Percentiles rank a stretch among this genome's conserved stretches.
These are phyloP conservation scores for Mortierella sp. DNA, from an alignment of 371 early-diverging fungal species.

Conservation along the genomic window DNA sequence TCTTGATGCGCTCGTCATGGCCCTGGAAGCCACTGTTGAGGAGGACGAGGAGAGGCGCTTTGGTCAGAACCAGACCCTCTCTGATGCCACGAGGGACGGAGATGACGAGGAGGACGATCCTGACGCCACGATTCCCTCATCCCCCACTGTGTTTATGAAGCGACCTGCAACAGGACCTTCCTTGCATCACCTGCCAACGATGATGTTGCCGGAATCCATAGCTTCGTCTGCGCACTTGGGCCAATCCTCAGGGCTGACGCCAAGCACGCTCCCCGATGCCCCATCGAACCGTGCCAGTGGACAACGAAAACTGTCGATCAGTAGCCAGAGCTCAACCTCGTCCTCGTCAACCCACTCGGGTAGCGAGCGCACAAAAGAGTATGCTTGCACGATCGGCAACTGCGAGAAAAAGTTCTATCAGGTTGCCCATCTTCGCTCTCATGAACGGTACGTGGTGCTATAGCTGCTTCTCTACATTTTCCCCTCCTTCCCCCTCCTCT, in stretches of 20 bases:
- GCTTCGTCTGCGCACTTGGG: conserved; percentile 6
- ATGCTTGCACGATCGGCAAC: conserved; percentile 58
- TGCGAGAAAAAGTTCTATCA: conserved; percentile 80
- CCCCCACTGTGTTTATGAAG: conserved; percentile 51
- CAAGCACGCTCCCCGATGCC: conserved; percentile 21
- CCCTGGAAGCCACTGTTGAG: conserved; percentile 51
- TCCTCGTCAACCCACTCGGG: conserved; percentile 18
- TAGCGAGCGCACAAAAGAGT: conserved; percentile 22
- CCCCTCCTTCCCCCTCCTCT: no score
- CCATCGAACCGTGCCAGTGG: neutral
- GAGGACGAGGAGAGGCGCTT: conserved; percentile 13
- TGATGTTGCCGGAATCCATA: conserved; percentile 37
- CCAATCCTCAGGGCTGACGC: conserved; percentile 17
- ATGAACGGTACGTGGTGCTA: conserved; percentile 64
- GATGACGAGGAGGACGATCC: conserved; percentile 47
- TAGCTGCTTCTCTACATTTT: no score
- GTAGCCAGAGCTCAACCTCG: conserved; percentile 30
- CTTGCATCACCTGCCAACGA: conserved; percentile 41
- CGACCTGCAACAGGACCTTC: conserved; percentile 17
- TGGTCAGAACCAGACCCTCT: neutral
- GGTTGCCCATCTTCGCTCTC: conserved; percentile 83
- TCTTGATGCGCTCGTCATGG: conserved; percentile 52
- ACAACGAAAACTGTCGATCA: conserved; percentile 43
- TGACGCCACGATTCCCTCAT: conserved; percentile 52
- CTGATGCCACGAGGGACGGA: neutral